Evolutionary conservation across 164 flowering plant genomes (phyloP), one percentile per base, ranked within the genome.

Genomic region (Umbellularia californica): DNA sequence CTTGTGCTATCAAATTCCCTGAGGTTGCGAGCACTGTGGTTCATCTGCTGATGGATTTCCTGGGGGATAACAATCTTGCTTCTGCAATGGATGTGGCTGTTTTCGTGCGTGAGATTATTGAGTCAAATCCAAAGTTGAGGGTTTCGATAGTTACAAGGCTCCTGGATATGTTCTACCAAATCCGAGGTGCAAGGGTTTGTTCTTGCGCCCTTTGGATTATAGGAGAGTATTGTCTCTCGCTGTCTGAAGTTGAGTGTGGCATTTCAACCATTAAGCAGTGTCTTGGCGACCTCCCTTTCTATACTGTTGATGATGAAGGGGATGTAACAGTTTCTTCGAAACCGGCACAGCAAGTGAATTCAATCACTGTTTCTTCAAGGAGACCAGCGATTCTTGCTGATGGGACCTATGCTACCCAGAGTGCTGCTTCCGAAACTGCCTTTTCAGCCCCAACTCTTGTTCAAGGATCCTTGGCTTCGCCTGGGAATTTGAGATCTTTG

Each of bases 1-100:
- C 93, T 5, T 95, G 99, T 82, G 98, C 97, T 0, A 83, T 95
- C 65, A 95, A 93, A 80, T 95, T 92, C 79, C 98, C 99, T 0
- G 99, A 93, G 78, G 98, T 95, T 28, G 98, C 99, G 22, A 89
- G 99, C 84, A 92, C 97, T 1, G 98, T 95, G 77, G 97, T 95
- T 69, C 98, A 93, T 85, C 86, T 93, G 30, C 79, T 95, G 88
- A 95, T 95, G 97, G 99, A 95, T 83, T 93, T 92, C 92, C 82
- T 93, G 82, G 95, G 99, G 6, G 99, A 95, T 71, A 85, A 78
- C 83, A 95, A 92, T 76, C 89, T 92, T 58, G 93, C 98, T 68
- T 95, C 99, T 30, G 98, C 98, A 20, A 77, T 90, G 70, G 98
- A 95, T 81, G 98, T 93, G 63, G 91, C 82, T 74, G 85, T 93